Conservation (phyloP, 768 basidiomycete genomes). For the Lactarius trivialis region DNA sequence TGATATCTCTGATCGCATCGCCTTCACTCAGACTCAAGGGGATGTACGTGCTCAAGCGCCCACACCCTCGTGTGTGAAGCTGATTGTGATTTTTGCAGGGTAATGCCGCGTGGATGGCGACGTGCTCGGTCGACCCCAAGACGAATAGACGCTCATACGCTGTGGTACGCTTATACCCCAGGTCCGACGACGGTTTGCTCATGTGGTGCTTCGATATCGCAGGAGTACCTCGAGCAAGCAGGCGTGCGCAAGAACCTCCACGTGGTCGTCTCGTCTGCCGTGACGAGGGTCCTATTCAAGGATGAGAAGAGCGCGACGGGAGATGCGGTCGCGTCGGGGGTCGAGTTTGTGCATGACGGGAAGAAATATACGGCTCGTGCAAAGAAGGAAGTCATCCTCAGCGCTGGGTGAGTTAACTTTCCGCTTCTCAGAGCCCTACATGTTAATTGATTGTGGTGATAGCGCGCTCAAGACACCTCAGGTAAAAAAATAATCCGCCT, state of each 20-base stretch:
- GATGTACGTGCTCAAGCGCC: background rate
- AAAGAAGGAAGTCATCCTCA: constrained; percentile 39
- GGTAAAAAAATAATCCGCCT: background rate
- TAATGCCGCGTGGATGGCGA: constrained; percentile 14
- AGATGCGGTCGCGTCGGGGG: constrained; percentile 29
- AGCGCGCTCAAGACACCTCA: constrained; percentile 37
- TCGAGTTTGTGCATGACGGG: constrained; percentile 30
- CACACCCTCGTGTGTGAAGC: background rate
- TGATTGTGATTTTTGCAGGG: constrained; percentile 8
- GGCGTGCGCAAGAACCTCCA: constrained; percentile 12
- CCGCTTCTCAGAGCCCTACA: background rate
- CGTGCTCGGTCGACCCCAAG: constrained; percentile 13
- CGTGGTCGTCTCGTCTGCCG: constrained; percentile 20
- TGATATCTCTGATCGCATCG: background rate
- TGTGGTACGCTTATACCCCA: constrained; percentile 1
- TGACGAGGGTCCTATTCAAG: constrained; percentile 19
- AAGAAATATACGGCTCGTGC: constrained; percentile 31
- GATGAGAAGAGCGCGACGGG: constrained; percentile 6
- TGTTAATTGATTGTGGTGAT: background rate
- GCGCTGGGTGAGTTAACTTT: constrained; percentile 32
- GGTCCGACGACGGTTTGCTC: background rate
- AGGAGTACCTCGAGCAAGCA: constrained; percentile 14
- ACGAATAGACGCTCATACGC: constrained; percentile 14
- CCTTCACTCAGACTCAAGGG: background rate
- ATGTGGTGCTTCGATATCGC: background rate